Percentiles rank a stretch among this genome's conserved stretches.
These are phyloP conservation scores for Kwoniella shivajii DNA, from an alignment of 1,284 basidiomycete genomes.

Conservation along the genomic window DNA sequence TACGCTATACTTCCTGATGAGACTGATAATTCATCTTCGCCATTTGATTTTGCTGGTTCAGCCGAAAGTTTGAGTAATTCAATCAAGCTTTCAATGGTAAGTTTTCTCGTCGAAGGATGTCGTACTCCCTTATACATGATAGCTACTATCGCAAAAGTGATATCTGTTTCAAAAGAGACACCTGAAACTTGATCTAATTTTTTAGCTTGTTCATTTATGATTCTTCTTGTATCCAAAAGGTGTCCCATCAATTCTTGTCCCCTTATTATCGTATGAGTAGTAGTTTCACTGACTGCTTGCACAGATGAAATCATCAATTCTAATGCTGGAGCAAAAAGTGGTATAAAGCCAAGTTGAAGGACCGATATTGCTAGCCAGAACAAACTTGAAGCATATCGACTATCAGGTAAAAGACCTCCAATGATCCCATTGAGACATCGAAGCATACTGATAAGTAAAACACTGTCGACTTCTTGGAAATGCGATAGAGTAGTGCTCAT, in stretches of 20 bases:
- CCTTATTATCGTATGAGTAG: conserved; percentile 56
- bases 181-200: conserved; percentile 74
- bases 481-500: conserved; percentile 58
- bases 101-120: conserved; percentile 63
- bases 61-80: conserved; percentile 59
- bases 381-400: conserved; percentile 71
- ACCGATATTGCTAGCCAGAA: conserved; percentile 85
- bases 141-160: conserved; percentile 77
- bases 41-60: conserved; percentile 61
- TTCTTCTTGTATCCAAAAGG: conserved; percentile 67
- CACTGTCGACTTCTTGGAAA: conserved; percentile 43
- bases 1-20: conserved; percentile 71
- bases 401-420: conserved; percentile 67
- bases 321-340: conserved; percentile 69
- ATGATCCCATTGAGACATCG: conserved; percentile 78
- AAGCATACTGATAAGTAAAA: conserved; percentile 76
- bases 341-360: conserved; percentile 72
- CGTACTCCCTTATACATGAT: conserved; percentile 84
- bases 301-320: conserved; percentile 62
- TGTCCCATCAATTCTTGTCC: conserved; percentile 59
- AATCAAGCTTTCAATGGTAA: conserved; percentile 36
- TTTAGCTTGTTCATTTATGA: conserved; percentile 67
- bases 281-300: conserved; percentile 54
- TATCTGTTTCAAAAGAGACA: conserved; percentile 74
- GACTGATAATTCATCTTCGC: conserved; percentile 50